Base-by-base conservation (phyloP, 2,329 filamentous ascomycete genomes). In the Aulographum hederae region DNA sequence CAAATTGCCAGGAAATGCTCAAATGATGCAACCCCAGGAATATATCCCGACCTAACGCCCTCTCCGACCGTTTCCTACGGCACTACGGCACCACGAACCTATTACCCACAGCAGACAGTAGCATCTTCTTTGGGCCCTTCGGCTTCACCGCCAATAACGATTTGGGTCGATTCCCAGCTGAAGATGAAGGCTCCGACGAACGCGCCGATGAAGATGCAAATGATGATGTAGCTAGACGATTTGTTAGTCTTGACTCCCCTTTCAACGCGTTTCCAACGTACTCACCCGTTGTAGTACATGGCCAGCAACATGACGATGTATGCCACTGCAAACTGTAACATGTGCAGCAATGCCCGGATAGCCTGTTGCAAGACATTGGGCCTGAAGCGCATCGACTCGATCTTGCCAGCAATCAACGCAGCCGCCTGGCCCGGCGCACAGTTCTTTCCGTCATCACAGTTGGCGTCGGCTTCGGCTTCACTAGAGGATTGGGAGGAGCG, bases 241-340 rank as follows among this genome's bases (percentile, higher is more conserved):
- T 8, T 8, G n/a, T 25, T 25, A 25, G 21, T n/a, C n/a, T n/a
- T n/a, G n/a, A n/a, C n/a, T n/a, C n/a, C n/a, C n/a, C n/a, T n/a
- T n/a, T n/a, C n/a, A n/a, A n/a, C n/a, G n/a, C n/a, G n/a, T n/a
- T n/a, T n/a, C n/a, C n/a, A n/a, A n/a, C n/a, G n/a, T n/a, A n/a
- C n/a, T 28, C 26, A 28, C 5, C 58, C 66, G 36, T 73, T 73
- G 50, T 63, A 73, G 39, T 71, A 72, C 68, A 73, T 73, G 14
- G 67, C 64, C 17, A 73, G 32, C 56, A 78, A 54, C 80, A 89
- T 86, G 44, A 86, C 52, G 41, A 86, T 71, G 48, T 86, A 89
- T 2, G 77, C 78, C 2, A 82, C 65, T 0, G 69, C 71, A 43
- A 86, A 81, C 41, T 79, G 76, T 3, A 70, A 34, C 54, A 73